These are phyloP conservation scores for Quercus glauca DNA, from an alignment of 306 rosid genomes.

Conservation along the genomic window DNA sequence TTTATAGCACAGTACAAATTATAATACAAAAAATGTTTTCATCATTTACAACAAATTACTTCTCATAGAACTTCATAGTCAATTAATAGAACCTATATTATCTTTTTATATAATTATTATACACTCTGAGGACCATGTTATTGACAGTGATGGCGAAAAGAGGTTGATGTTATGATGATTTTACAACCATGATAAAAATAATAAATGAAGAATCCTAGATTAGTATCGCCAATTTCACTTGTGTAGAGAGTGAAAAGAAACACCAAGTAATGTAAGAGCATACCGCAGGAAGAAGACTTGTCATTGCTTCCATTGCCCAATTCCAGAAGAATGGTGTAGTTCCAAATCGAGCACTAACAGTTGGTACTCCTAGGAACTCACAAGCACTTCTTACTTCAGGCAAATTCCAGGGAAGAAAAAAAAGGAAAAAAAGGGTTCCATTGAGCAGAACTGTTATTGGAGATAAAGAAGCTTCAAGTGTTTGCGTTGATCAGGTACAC, in stretches of 20 bases:
- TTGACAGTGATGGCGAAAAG: background rate
- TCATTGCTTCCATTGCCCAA: conserved; percentile 91
- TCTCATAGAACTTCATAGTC: background rate
- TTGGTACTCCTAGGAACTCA: conserved; percentile 82
- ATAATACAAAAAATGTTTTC: background rate
- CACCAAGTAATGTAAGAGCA: conserved; percentile 11
- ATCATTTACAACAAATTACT: background rate
- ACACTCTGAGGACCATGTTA: background rate
- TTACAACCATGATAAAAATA: background rate
- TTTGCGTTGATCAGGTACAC: background rate
- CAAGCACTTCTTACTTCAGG: conserved; percentile 88
- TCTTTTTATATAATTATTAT: background rate
- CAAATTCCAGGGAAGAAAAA: conserved; percentile 55
- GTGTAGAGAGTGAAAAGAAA: background rate
- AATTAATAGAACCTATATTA: background rate
- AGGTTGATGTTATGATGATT: background rate
- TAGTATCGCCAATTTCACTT: background rate
- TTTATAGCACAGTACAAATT: background rate
- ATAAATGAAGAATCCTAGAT: background rate
- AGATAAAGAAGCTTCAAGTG: background rate
- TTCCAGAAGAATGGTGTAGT: conserved; percentile 95
- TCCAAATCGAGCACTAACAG: conserved; percentile 96
- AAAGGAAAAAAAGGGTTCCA: background rate
- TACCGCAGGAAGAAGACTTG: conserved; percentile 68
- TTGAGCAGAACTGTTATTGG: background rate